Evolutionary conservation across 345 rosid genomes (phyloP), one percentile per base, ranked within the genome.

Genomic region (Arabidopsis thaliana): DNA sequence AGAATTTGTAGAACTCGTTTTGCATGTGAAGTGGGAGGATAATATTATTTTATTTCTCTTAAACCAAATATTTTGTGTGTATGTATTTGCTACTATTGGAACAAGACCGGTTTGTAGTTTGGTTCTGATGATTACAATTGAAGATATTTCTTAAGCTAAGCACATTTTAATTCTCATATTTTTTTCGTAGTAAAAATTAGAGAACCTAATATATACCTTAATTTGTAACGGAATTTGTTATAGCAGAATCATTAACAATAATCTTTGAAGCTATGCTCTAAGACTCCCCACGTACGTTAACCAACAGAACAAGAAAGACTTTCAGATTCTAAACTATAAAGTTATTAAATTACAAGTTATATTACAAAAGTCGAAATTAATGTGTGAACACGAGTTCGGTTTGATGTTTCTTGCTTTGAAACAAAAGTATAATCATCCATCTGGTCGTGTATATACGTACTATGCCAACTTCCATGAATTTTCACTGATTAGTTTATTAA

Each of bases 401-500:
- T 56, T 48, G 46, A 56, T 63, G 59, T 64, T 63, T 77, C 67
- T 77, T 70, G 46, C 65, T 49, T 56, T 46, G 65, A 52, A 69
- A 61, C 66, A 36, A 57, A 65, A 46, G 51, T 53, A 42, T 25
- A 52, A 44, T 11, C 30, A 33, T 32, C 40, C 24, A 44, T 38
- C 2, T 46, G 67, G 71, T 63, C 72, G 10, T 63, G 51, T 16
- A 16, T 16, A 16, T 16, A 16, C 20, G 20, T 46, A 59, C 41
- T 61, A 52, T 62, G 37, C 65, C 53, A 77, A 77, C 66, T 64
- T 77, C 80, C 66, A 65, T 37, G 76, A 77, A 55, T 56, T 56
- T 55, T 70, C 59, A 7, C 45, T 30, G 52, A 28, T 62, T 14
- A 45, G 22, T 61, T 44, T 28, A 44, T 4, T 20, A 24, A 62